Percentiles rank a stretch among this genome's conserved stretches.
These are phyloP conservation scores for Sphenostylis stenocarpa DNA, from an alignment of 306 rosid genomes.

Conservation along the genomic window DNA sequence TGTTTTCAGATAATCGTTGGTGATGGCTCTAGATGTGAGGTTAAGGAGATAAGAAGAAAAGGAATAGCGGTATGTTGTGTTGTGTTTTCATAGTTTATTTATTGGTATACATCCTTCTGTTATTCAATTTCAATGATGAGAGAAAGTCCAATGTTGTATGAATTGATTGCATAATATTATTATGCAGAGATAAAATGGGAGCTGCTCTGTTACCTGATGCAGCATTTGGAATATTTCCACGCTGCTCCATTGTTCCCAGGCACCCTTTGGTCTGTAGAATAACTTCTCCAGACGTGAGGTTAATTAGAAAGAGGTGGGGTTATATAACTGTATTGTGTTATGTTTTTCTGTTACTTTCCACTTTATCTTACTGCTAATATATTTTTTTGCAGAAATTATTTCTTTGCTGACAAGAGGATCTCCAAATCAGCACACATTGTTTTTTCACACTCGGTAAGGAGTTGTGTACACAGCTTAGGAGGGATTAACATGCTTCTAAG, in stretches of 20 bases:
- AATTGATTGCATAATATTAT: not conserved
- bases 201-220: constrained; percentile 45
- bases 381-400: constrained; percentile 49
- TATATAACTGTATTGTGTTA: not conserved
- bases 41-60: constrained; percentile 4
- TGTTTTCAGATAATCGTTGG: constrained; percentile 9
- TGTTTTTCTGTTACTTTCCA: constrained; percentile 16
- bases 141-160: not conserved
- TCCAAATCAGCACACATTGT: constrained; percentile 41
- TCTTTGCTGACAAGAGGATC: constrained; percentile 37
- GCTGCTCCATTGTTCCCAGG: constrained; percentile 31
- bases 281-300: constrained; percentile 24
- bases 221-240: constrained; percentile 46
- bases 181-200: constrained; percentile 55
- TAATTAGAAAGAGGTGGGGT: constrained; percentile 36
- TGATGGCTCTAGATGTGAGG: constrained; percentile 23
- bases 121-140: constrained; percentile 20
- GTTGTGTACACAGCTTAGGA: not conserved
- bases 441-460: constrained; percentile 53
- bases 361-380: constrained; percentile 11
- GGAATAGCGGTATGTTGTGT: not conserved
- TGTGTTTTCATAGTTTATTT: not conserved
- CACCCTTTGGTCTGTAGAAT: constrained; percentile 36
- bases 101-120: not conserved
- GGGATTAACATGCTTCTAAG: not conserved